Evolutionary conservation across 805 yeast species (phyloP), one percentile per base, ranked within the genome.

Genomic region (Candida chilensis): DNA sequence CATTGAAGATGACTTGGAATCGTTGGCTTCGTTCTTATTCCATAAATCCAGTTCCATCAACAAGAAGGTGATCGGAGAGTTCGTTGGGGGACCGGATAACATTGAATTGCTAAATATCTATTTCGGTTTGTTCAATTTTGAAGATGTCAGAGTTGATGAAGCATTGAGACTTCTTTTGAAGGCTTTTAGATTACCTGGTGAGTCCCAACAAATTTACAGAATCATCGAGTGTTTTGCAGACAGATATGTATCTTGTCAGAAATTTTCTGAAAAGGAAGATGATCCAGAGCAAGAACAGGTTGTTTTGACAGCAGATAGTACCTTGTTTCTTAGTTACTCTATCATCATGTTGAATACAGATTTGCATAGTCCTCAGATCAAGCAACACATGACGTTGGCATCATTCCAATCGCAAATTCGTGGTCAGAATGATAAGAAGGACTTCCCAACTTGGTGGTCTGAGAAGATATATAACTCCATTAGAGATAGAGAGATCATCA

Each of bases 311-410:
- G 65, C 78, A 13, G 97, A 92, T 48, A 78, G 94, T 0, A 94
- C 90, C 2, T 90, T 85, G 50, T 78, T 92, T 20, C 61, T 92
- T 30, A 81, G 95, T 19, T 92, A 85, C 46, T 90, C 98, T 1
- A 78, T 92, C 30, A 87, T 94, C 44, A 74, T 92, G 88, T 67
- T 92, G 43, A 94, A 92, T 48, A 92, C 98, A 0, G 98, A 92
- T 57, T 64, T 79, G 33, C 94, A 90, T 55, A 88, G 82, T 45
- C 96, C 96, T 5, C 88, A 84, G 47, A 85, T 92, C 27, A 90
- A 86, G 50, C 74, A 77, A 24, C 95, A 86, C 39, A 92, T 92
- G 99, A 78, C 81, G 4, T 59, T 85, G 34, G 92, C 78, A 12
- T 83, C 85, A 33, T 92, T 87, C 53, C 74, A 75, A 39, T 67